Base-by-base conservation (phyloP, 2,329 filamentous ascomycete species). In the Sarocladiaceae sp. region DNA sequence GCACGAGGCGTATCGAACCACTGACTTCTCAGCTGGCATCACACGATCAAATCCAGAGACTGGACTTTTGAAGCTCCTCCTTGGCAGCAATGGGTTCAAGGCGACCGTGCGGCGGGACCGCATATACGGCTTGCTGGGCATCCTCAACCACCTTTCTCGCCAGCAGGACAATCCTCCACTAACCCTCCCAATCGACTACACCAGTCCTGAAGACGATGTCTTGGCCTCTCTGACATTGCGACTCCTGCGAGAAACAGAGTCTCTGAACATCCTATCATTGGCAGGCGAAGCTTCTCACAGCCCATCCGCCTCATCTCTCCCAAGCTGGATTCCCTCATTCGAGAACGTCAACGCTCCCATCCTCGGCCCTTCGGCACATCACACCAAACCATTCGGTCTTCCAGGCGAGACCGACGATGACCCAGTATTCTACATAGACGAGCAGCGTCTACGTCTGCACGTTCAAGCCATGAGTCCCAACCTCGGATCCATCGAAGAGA, bases 41-140 rank as follows among this genome's bases (percentile, higher is more conserved):
- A 18, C 49, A n/a, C 31, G 48, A 13, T 33, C 49, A 2, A 51
- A 52, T 7, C 50, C 56, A 2, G 54, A 50, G 17, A 40, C 47
- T 17, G 40, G 52, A 3, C 39, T 60, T 6, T 40, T 58, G 3
- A 51, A 53, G 12, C 52, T 60, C 23, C 37, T 61, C 3, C 23
- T 59, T 20, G 52, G 49, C n/a, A 61, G 52, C 40, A 55, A 53
- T 20, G 55, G 57, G 12, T 59, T 58, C 50, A 51, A 51, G 7
- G 58, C 59, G 5, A 63, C 59, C 0, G 48, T 56, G 1, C 51
- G 52, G 2, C 52, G 57, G 17, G 60, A 63, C 31, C 54, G 61
- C 13, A 55, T 63, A 7, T 63, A 62, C 37, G 57, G 57, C 5
- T 53, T 63, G 20, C 54, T 63, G 1, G 61, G 59, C 20, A 50